Conservation (phyloP, 257 asterid genomes). For the Mentha longifolia region DNA sequence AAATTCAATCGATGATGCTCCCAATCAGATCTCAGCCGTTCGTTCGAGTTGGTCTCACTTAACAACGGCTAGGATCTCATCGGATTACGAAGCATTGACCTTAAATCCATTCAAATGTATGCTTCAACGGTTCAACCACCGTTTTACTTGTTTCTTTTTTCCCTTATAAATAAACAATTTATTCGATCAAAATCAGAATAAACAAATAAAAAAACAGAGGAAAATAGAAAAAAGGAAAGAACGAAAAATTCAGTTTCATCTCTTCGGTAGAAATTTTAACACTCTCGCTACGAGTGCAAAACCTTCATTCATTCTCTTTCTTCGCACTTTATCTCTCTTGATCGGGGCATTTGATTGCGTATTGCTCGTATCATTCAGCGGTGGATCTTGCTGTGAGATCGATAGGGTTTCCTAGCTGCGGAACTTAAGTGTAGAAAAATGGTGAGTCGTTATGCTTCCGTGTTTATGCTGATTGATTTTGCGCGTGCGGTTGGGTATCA, state of each 20-base stretch:
- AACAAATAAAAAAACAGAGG: neutral
- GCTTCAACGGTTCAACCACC: too few species aligned
- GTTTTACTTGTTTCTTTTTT: neutral
- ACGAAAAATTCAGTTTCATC: constrained; percentile 28
- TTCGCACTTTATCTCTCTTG: constrained; percentile 40
- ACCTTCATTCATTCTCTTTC: constrained; percentile 37
- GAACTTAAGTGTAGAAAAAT: constrained; percentile 38
- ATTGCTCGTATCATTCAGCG: constrained; percentile 28
- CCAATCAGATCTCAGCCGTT: constrained; percentile 22
- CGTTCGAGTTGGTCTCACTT: neutral
- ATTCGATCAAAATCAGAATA: neutral
- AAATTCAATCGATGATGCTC: constrained; percentile 23
- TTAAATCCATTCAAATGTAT: too few species aligned
- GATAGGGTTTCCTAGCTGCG: constrained; percentile 35
- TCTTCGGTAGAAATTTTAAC: constrained; percentile 18
- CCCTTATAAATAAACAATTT: neutral
- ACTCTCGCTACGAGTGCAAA: constrained; percentile 30
- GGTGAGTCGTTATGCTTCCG: constrained; percentile 43
- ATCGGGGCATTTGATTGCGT: constrained; percentile 38
- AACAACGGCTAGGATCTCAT: constrained; percentile 12
- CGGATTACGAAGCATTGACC: constrained; percentile 22
- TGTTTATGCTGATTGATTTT: constrained; percentile 31
- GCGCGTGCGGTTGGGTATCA: constrained; percentile 26
- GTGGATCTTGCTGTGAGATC: constrained; percentile 40
- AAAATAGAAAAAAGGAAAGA: constrained; percentile 6